Base-by-base conservation (phyloP, 257 asterid genomes). In the Fraxinus cuspidata region DNA sequence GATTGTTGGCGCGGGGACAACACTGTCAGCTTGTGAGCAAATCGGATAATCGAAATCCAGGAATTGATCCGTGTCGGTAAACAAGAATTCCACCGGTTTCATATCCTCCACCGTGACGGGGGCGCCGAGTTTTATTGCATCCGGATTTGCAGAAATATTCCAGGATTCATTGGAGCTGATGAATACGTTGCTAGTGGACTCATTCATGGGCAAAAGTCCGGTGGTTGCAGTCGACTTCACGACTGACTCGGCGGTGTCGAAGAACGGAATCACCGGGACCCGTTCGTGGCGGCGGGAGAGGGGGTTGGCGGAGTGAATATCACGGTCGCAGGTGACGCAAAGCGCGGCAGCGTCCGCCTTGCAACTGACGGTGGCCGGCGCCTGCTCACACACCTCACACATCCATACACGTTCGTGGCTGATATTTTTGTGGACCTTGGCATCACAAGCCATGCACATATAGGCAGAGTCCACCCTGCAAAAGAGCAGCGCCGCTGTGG, bases 351-450 rank as follows among this genome's bases (percentile, higher is more conserved):
- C 91, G 74, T 92, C 97, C 2, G 97, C 97, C 75, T 83, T 85
- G 78, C 97, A 90, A 66, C 89, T 82, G 73, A 88, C 73, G 5
- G 80, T 84, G 19, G 93, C 90, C 0, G 92, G 92, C 4, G 88
- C 92, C 51, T 89, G 97, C 73, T 92, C 92, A 1, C 97, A 92
- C 75, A 91, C 58, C 96, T 92, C 92, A 1, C 97, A 92, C 75
- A 92, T 63, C 96, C 96, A 92, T 18, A 92, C 95, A 0, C 90
- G 90, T 72, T 79, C 93, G 84, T 89, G 97, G 42, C 73, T 23
- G 9, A 72, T 7, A 27, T 23, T 71, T 53, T 10, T 7, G 72
- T 93, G 97, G 73, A 81, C n/a, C 40, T 81, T 84, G 67, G 85
- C 70, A 69, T 93, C 98, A 74, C 98, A 93, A 1, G 81, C 47